A percentile compares a stretch with the other conserved stretches of the same genome.
These are phyloP conservation scores for Wickerhamiella shivajii DNA, from an alignment of 805 yeast species.

Conservation along the genomic window DNA sequence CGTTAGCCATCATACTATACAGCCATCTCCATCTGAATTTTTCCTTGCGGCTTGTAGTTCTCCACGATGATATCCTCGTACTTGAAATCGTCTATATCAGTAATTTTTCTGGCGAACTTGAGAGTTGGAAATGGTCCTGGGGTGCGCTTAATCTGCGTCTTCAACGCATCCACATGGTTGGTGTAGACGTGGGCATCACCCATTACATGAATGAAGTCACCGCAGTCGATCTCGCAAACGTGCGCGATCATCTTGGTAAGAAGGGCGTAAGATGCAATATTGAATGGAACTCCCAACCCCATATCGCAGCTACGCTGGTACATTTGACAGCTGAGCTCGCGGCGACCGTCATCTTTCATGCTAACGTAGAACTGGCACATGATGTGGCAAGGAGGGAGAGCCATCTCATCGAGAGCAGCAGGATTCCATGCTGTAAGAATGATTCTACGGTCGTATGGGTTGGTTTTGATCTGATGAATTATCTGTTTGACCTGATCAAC, in stretches of 20 bases:
- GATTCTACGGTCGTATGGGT: conserved; percentile 90
- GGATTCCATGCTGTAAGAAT: conserved; percentile 98
- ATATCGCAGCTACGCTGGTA: conserved; percentile 98
- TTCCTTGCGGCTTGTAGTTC: conserved; percentile 67
- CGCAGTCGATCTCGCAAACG: conserved; percentile 88
- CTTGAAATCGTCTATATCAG: conserved; percentile 69
- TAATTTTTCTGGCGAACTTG: conserved; percentile 49
- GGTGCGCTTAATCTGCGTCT: conserved; percentile 57
- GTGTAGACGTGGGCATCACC: conserved; percentile 95
- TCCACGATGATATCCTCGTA: conserved; percentile 76
- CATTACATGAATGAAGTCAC: conserved; percentile 86
- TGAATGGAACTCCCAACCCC: conserved; percentile 99
- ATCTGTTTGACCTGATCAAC: conserved; percentile 77
- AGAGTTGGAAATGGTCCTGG: conserved; percentile 77
- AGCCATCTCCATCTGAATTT: conserved; percentile 94
- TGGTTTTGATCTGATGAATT: conserved; percentile 62
- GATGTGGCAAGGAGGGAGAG: conserved; percentile 96
- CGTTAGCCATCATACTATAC: too few species aligned
- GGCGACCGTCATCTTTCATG: conserved; percentile 48
- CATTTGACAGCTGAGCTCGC: conserved; percentile 69
- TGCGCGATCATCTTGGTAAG: conserved; percentile 91
- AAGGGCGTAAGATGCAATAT: conserved; percentile 90
- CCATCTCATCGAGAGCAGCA: conserved; percentile 86
- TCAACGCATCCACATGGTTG: conserved; percentile 84
- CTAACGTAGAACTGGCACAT: conserved; percentile 89